These are phyloP conservation scores for Leonotis leonurus DNA, from an alignment of 257 asterid genomes.

Conservation along the genomic window DNA sequence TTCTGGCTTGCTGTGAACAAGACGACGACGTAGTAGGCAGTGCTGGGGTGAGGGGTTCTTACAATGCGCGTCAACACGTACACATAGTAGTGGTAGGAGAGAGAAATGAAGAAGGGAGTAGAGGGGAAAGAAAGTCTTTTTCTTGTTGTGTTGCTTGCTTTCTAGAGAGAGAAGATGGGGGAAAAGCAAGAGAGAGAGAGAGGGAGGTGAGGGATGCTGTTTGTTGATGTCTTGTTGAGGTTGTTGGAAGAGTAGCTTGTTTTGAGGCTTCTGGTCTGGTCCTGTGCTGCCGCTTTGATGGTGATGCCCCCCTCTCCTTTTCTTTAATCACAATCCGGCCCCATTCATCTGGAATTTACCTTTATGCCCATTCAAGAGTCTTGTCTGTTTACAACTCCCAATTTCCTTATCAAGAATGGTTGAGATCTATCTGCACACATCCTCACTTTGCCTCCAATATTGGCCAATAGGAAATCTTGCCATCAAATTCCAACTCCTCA, in stretches of 20 bases:
- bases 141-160: neutral
- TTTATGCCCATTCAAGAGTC: conserved; percentile 24
- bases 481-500: neutral
- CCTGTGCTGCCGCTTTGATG: conserved; percentile 32
- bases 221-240: conserved; percentile 26
- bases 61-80: neutral
- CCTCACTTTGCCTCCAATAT: neutral
- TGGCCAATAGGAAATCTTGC: neutral
- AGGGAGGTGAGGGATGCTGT: conserved; percentile 13
- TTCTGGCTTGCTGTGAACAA: conserved; percentile 6
- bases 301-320: conserved; percentile 28
- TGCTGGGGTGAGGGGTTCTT: too few species aligned
- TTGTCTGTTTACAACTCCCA: neutral
- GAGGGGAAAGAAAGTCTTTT: neutral
- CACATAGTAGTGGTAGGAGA: neutral
- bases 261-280: conserved; percentile 29
- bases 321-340: conserved; percentile 2
- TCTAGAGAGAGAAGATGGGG: conserved; percentile 13
- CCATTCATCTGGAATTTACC: conserved; percentile 10
- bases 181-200: conserved; percentile 12
- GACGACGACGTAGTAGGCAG: conserved; percentile 21
- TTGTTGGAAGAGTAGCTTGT: conserved; percentile 27
- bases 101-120: conserved; percentile 25
- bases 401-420: conserved; percentile 1
- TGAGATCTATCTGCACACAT: conserved; percentile 17